A percentile compares a stretch with the other conserved stretches of the same genome.
These are phyloP conservation scores for Luzula sylvatica DNA, from an alignment of 176 grass and related monocot genomes.

Conservation along the genomic window DNA sequence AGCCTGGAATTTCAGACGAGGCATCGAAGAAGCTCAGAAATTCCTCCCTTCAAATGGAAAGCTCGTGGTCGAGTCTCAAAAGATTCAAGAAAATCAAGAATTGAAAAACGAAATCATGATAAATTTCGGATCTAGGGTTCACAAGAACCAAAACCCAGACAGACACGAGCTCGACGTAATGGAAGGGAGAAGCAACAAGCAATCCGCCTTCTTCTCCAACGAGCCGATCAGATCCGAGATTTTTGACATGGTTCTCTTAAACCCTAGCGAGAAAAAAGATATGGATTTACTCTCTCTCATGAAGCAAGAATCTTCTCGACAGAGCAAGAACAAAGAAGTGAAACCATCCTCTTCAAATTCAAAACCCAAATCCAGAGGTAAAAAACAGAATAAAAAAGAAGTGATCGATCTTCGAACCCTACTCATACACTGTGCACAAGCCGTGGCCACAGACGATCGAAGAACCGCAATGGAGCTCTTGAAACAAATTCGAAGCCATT, in stretches of 20 bases:
- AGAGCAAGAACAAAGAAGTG: slow-evolving; percentile 28
- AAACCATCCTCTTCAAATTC: slow-evolving; percentile 35
- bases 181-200: slow-evolving; percentile 73
- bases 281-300: slow-evolving; percentile 55
- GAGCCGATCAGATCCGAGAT: slow-evolving; percentile 64
- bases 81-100: slow-evolving; percentile 28
- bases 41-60: slow-evolving; percentile 40
- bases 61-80: slow-evolving; percentile 40
- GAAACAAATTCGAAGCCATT: slow-evolving; percentile 83
- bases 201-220: slow-evolving; percentile 62
- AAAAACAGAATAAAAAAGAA: slow-evolving; percentile 73
- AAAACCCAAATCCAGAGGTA: slow-evolving; percentile 50
- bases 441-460: slow-evolving; percentile 80
- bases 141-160: slow-evolving; percentile 37
- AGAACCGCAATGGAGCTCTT: slow-evolving; percentile 64
- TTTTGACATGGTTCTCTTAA: slow-evolving; percentile 65
- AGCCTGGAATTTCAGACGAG: slow-evolving; percentile 84
- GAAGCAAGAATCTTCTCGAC: slow-evolving; percentile 54
- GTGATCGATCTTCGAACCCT: slow-evolving; percentile 87
- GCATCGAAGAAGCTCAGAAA: slow-evolving; percentile 60
- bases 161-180: slow-evolving; percentile 68
- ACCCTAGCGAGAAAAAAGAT: slow-evolving; percentile 52
- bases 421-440: slow-evolving; percentile 82
- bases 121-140: slow-evolving; percentile 9
- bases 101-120: slow-evolving; percentile 21